Percentiles rank a stretch among this genome's conserved stretches.
These are phyloP conservation scores for Penicillium soppii DNA, from an alignment of 495 filamentous ascomycete genomes.

Conservation along the genomic window DNA sequence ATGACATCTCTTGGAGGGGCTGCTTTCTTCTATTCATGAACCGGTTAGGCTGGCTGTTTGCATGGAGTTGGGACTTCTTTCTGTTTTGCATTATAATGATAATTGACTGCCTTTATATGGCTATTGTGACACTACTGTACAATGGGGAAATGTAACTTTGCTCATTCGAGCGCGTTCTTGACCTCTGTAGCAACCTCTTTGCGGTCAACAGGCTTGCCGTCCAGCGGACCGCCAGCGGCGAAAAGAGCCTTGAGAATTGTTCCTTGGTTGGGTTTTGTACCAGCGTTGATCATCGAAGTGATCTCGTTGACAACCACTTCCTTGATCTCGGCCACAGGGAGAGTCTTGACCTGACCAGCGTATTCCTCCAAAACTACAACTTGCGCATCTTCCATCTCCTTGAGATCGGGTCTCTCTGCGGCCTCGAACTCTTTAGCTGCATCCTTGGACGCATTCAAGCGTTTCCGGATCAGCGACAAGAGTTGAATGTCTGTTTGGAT, in stretches of 20 bases:
- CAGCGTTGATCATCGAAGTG: conserved; percentile 38
- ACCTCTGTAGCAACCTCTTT: conserved; percentile 47
- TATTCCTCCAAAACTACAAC: conserved; percentile 57
- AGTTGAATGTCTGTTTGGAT: conserved; percentile 59
- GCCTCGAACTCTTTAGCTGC: conserved; percentile 53
- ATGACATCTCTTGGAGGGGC: conserved; percentile 61
- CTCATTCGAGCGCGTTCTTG: conserved; percentile 35
- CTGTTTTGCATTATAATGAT: conserved; percentile 3
- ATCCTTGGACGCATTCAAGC: conserved; percentile 43
- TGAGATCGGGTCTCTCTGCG: conserved; percentile 54
- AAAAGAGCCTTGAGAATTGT: conserved; percentile 49
- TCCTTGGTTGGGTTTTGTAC: conserved; percentile 44
- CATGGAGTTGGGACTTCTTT: not conserved
- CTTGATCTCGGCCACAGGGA: conserved; percentile 50
- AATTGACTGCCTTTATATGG: conserved; percentile 5
- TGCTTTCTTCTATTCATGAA: conserved; percentile 35
- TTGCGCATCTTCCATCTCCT: conserved; percentile 58
- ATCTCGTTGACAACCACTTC: conserved; percentile 44
- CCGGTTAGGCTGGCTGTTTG: not conserved
- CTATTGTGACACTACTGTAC: conserved; percentile 25
- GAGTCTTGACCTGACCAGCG: conserved; percentile 49
- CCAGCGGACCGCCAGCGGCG: conserved; percentile 45
- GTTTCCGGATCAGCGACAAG: conserved; percentile 58
- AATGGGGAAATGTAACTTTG: conserved; percentile 10
- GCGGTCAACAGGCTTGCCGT: conserved; percentile 54